Conservation (phyloP, 2,329 filamentous ascomycete genomes). For the Orbilia brochopaga region DNA sequence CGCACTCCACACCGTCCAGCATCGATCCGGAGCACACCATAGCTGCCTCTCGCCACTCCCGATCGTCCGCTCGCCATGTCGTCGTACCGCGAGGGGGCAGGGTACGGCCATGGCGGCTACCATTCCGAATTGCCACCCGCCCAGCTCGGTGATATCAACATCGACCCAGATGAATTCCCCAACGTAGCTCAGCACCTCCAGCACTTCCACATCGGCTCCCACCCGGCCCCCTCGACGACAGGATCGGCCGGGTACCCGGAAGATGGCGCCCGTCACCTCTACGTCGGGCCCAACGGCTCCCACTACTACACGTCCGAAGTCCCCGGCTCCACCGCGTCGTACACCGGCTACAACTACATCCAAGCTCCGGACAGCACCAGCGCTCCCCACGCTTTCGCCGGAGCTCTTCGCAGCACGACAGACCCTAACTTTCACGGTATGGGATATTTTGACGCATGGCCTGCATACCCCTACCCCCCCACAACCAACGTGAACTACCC, state of each 20-base stretch:
- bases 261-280: conserved; percentile 39
- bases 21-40: neutral
- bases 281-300: conserved; percentile 19
- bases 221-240: conserved; percentile 13
- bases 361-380: conserved; percentile 23
- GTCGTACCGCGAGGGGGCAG: conserved; percentile 48
- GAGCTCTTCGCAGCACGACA: conserved; percentile 30
- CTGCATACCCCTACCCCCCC: conserved; percentile 8
- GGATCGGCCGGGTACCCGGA: conserved; percentile 41
- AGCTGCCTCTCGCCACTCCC: neutral
- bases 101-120: conserved; percentile 47
- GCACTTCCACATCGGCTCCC: conserved; percentile 27
- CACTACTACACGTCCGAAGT: conserved; percentile 39
- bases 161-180: conserved; percentile 47
- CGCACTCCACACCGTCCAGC: neutral
- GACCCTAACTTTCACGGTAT: conserved; percentile 39
- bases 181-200: conserved; percentile 40
- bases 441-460: conserved; percentile 46
- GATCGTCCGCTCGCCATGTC: conserved; percentile 28
- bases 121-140: conserved; percentile 44
- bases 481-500: conserved; percentile 17
- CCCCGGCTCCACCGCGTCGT: conserved; percentile 25
- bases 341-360: conserved; percentile 43
- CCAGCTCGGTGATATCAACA: conserved; percentile 34
- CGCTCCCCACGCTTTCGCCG: conserved; percentile 33